Conservation (phyloP, 768 basidiomycete genomes). For the Pleurotus sapidus region DNA sequence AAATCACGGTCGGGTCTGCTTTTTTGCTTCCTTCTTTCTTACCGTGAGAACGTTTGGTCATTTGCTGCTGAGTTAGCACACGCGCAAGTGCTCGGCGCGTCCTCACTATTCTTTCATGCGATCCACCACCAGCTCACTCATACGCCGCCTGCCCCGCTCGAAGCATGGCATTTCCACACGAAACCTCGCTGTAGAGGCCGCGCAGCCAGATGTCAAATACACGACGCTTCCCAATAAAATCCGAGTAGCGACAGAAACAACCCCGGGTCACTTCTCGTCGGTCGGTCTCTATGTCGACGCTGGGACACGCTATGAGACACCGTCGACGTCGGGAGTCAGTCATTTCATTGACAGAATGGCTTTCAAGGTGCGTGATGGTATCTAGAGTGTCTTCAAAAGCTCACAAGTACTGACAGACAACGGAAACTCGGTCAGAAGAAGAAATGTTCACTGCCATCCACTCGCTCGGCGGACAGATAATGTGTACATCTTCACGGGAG, state of each 20-base stretch:
- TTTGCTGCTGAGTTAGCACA: too few species aligned
- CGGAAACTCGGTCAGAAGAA: conserved; percentile 63
- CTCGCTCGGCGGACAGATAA: conserved; percentile 85
- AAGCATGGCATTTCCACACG: not conserved
- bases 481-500: conserved; percentile 88
- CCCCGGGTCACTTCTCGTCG: conserved; percentile 92
- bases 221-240: conserved; percentile 92
- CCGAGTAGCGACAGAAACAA: conserved; percentile 85
- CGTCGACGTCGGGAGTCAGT: conserved; percentile 71
- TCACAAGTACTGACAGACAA: conserved; percentile 51
- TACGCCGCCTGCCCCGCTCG: not conserved
- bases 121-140: conserved; percentile 1
- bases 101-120: not conserved
- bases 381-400: not conserved
- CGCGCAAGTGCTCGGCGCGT: too few species aligned
- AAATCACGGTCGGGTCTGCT: conserved; percentile 48
- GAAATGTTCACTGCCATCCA: conserved; percentile 83
- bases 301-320: conserved; percentile 85
- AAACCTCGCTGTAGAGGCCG: conserved; percentile 2
- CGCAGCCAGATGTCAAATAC: conserved; percentile 43
- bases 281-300: conserved; percentile 94
- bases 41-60: too few species aligned
- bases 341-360: conserved; percentile 96
- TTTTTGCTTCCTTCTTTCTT: conserved; percentile 13
- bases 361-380: conserved; percentile 70